phyloP scores from a whole-genome alignment of 345 rosid species.

The Zanthoxylum bungeanum region DNA sequence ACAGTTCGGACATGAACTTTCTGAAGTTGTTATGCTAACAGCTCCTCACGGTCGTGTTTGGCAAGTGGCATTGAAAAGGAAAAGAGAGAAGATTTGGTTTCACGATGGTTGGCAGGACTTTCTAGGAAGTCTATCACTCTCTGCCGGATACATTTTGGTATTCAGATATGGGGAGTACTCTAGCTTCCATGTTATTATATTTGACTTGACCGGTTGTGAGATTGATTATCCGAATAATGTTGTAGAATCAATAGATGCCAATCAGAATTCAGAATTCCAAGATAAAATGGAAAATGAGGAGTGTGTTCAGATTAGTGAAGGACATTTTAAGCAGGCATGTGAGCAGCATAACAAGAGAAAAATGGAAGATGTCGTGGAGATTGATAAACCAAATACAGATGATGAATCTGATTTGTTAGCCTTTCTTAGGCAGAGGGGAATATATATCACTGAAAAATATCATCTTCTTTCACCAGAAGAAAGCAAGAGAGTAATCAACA shows the following conservation, averaged over 20 bases:
- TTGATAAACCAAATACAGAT: background rate
- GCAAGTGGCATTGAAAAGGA: conserved; percentile 28
- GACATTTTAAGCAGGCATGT: too few species aligned
- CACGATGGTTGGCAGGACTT: conserved; percentile 41
- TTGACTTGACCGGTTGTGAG: conserved; percentile 31
- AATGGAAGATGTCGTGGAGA: conserved; percentile 18
- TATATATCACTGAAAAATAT: conserved; percentile 15
- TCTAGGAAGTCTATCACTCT: conserved; percentile 25
- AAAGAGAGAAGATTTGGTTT: conserved; percentile 29
- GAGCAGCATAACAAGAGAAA: too few species aligned
- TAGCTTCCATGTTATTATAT: conserved; percentile 27
- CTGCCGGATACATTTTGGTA: conserved; percentile 26
- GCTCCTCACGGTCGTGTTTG: conserved; percentile 33
- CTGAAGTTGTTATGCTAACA: conserved; percentile 24
- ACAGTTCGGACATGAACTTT: conserved; percentile 28
- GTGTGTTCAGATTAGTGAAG: too few species aligned
- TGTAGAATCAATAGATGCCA: background rate
- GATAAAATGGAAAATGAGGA: conserved; percentile 22
- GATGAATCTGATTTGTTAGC: background rate
- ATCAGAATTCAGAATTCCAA: too few species aligned
- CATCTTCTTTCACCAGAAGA: conserved; percentile 11
- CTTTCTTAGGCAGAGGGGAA: background rate
- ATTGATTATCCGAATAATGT: conserved; percentile 20
- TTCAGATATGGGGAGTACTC: conserved; percentile 34
- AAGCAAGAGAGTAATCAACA: conserved; percentile 29